Evolutionary conservation across 768 basidiomycete genomes (phyloP), one percentile per base, ranked within the genome.

Genomic region (Rhizopogon vulgaris): DNA sequence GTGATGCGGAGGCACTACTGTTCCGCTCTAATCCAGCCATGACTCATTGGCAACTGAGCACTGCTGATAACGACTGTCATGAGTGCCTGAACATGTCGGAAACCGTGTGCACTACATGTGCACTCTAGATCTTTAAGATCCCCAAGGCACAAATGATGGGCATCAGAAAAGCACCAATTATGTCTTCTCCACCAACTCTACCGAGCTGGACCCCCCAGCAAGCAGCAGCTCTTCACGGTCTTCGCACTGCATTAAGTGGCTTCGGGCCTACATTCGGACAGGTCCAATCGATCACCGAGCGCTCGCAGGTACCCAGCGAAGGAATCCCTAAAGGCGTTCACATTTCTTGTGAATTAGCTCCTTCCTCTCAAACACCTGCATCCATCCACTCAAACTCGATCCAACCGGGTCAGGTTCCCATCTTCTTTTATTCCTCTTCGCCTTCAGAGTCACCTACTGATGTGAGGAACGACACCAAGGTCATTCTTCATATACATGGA

Each of bases 401-500:
- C 41, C 41, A 43, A 2, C 54, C 64, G 4, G 61, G 58, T n/a
- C 56, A 45, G 11, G 59, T 61, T 14, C 62, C 62, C 2, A 0
- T 66, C 38, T 64, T 50, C 22, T 64, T 62, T 27, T 67, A 41
- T 11, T 12, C 38, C 1, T 9, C 18, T 49, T 3, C 5, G 1
- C 55, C 32, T 56, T 57, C 38, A 14, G 12, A 18, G 15, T 17
- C 24, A 34, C 52, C 22, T 2, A 1, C 9, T 5, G 8, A 25
- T 5, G 34, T 52, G 0, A 34, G 22, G 1, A 30, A 50, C 0
- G 36, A 62, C 12, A 53, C 53, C 10, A 53, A 27, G n/a, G 55
- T 62, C 47, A 49, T 67, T 34, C 56, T 65, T 51, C 57, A 55
- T 41, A 48, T 64, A 18, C 63, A 66, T 15, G 62, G 64, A 4